Evolutionary conservation across 768 basidiomycete species (phyloP).

Genomic region (Lactifluus volemus): DNA sequence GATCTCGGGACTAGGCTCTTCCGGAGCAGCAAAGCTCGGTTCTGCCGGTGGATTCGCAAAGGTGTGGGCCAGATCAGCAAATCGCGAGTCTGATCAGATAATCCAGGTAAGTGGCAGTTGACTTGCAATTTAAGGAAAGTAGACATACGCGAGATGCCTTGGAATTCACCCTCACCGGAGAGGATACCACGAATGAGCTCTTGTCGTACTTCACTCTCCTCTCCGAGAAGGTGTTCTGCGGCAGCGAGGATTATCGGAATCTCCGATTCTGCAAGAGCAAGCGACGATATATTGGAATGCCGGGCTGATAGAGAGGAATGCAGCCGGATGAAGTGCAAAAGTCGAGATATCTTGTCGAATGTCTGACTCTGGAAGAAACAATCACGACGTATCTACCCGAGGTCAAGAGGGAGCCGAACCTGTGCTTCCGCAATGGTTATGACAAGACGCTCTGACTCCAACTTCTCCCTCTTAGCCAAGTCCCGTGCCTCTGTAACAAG

Average conservation of each 20-base stretch:
- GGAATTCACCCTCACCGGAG: conserved; percentile 47
- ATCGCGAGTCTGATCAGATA: conserved; percentile 42
- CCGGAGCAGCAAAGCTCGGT: background rate
- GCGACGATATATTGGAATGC: conserved; percentile 33
- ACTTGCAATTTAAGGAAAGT: conserved; percentile 2
- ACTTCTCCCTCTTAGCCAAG: conserved; percentile 47
- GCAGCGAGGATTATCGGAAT: conserved; percentile 44
- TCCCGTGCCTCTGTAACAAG: conserved; percentile 46
- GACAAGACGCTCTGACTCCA: conserved; percentile 45
- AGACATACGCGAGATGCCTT: conserved; percentile 55
- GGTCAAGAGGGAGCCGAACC: conserved; percentile 31
- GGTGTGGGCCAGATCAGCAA: conserved; percentile 47
- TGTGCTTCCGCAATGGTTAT: conserved; percentile 50
- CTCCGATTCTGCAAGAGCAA: conserved; percentile 45
- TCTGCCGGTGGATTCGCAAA: conserved; percentile 39
- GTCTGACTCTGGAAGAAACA: conserved; percentile 33
- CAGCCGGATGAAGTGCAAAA: conserved; percentile 54
- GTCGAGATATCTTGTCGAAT: conserved; percentile 36
- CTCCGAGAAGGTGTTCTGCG: conserved; percentile 46
- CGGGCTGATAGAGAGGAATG: conserved; percentile 41
- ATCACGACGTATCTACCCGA: background rate
- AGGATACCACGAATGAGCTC: conserved; percentile 47
- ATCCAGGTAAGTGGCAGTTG: background rate
- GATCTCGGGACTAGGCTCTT: conserved; percentile 4
- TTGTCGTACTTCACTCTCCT: conserved; percentile 42